phyloP scores from a whole-genome alignment of 352 stramenopile genomes.

The Globisporangium iwayamae region DNA sequence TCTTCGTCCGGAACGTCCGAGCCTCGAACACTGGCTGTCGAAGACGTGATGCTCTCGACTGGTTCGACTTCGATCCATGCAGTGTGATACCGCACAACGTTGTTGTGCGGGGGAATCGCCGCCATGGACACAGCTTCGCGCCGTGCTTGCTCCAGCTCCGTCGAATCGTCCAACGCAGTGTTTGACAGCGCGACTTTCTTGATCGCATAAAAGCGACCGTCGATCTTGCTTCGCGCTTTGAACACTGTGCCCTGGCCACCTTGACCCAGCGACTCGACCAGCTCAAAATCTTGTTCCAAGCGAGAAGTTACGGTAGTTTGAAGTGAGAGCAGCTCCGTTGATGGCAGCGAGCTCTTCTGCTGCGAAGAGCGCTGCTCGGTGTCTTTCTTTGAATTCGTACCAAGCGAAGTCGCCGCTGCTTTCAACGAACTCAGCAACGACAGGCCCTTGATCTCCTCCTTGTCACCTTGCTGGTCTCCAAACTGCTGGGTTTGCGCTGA shows the following conservation, averaged over 20 bases:
- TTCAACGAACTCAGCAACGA: slow-evolving; percentile 6
- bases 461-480: background rate
- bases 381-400: background rate
- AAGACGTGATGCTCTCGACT: slow-evolving; percentile 23
- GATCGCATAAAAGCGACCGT: slow-evolving; percentile 71
- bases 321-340: slow-evolving; percentile 1
- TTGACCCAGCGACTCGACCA: slow-evolving; percentile 55
- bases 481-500: slow-evolving; percentile 4
- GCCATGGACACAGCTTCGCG: slow-evolving; percentile 80
- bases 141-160: slow-evolving; percentile 51
- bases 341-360: background rate
- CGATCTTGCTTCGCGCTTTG: slow-evolving; percentile 70
- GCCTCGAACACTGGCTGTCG: slow-evolving; percentile 32
- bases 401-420: slow-evolving; percentile 7
- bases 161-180: slow-evolving; percentile 35
- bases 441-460: slow-evolving; percentile 1
- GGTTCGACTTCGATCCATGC: slow-evolving; percentile 68
- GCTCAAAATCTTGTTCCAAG: slow-evolving; percentile 75
- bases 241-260: slow-evolving; percentile 73
- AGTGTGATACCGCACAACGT: slow-evolving; percentile 81
- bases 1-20: slow-evolving; percentile 24
- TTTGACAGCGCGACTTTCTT: slow-evolving; percentile 68
- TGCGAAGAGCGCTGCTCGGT: background rate
- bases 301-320: slow-evolving; percentile 23
- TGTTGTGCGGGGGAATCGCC: slow-evolving; percentile 56